A percentile compares a stretch with the other conserved stretches of the same genome.
These are phyloP conservation scores for Panaeolus papilionaceus DNA, from an alignment of 768 basidiomycete species.

Conservation along the genomic window DNA sequence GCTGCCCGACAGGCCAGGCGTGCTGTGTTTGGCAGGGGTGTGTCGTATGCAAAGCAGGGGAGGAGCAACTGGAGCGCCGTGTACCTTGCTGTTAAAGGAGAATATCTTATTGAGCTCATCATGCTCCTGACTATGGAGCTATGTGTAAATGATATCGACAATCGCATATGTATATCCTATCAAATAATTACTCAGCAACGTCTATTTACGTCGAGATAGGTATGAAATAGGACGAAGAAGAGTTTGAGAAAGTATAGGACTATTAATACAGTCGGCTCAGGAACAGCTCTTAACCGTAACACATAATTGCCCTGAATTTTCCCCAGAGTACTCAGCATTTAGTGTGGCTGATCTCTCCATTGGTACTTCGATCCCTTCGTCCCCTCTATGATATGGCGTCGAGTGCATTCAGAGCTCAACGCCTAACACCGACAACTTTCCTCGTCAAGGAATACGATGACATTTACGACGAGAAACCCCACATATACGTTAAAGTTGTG, in stretches of 20 bases:
- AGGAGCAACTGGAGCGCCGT: neutral
- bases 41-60: neutral
- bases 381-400: neutral
- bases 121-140: too few relatives aligned
- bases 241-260: neutral
- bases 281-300: too few relatives aligned
- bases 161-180: too few relatives aligned
- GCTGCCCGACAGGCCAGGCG: neutral
- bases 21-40: neutral
- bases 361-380: too few relatives aligned
- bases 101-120: too few relatives aligned
- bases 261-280: too few relatives aligned
- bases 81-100: neutral
- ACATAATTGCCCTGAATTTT: too few relatives aligned
- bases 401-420: constrained; percentile 35
- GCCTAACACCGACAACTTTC: constrained; percentile 39
- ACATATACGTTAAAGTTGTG: constrained; percentile 58
- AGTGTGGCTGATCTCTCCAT: too few relatives aligned
- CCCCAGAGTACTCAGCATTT: too few relatives aligned
- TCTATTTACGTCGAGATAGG: too few relatives aligned
- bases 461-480: constrained; percentile 56
- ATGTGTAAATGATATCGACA: too few relatives aligned
- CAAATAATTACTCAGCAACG: too few relatives aligned
- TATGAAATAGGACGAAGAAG: neutral
- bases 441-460: constrained; percentile 59